A percentile compares a stretch with the other conserved stretches of the same genome.
phyloP scores from a whole-genome alignment of 169 alveolate genomes.

The Eimeria necatrix region DNA sequence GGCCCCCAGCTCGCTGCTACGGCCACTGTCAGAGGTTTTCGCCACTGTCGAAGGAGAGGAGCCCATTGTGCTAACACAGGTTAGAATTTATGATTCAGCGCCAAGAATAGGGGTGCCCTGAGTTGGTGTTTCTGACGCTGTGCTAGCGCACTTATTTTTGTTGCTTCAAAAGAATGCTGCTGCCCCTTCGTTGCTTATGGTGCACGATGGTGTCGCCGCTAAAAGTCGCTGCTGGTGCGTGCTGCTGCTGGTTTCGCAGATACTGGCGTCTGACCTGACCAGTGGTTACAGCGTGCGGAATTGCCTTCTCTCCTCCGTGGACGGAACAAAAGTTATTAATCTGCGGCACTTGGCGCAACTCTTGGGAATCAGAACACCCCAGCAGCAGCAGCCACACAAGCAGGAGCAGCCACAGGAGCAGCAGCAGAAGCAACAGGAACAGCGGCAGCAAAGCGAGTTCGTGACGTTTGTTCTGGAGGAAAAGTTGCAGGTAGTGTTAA shows the following conservation, averaged over 20 bases:
- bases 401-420: conserved; percentile 16
- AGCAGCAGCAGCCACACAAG: neutral
- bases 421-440: neutral
- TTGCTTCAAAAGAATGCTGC: neutral
- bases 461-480: conserved; percentile 75
- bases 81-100: neutral
- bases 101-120: neutral
- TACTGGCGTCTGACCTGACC: conserved; percentile 82
- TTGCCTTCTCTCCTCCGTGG: conserved; percentile 67
- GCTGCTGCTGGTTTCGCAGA: conserved; percentile 56
- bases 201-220: too few relatives aligned
- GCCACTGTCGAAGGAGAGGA: conserved; percentile 78
- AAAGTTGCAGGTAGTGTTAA: conserved; percentile 75
- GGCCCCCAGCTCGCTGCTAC: conserved; percentile 81
- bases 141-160: too few relatives aligned
- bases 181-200: neutral
- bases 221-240: neutral
- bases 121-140: neutral
- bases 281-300: conserved; percentile 77
- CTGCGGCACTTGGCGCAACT: conserved; percentile 77
- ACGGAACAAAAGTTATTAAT: conserved; percentile 75
- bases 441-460: conserved; percentile 49
- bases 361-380: conserved; percentile 41
- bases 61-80: conserved; percentile 77
- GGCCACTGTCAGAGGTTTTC: conserved; percentile 79